Evolutionary conservation across 768 basidiomycete genomes (phyloP).

Genomic region (Lactarius akahatsu): DNA sequence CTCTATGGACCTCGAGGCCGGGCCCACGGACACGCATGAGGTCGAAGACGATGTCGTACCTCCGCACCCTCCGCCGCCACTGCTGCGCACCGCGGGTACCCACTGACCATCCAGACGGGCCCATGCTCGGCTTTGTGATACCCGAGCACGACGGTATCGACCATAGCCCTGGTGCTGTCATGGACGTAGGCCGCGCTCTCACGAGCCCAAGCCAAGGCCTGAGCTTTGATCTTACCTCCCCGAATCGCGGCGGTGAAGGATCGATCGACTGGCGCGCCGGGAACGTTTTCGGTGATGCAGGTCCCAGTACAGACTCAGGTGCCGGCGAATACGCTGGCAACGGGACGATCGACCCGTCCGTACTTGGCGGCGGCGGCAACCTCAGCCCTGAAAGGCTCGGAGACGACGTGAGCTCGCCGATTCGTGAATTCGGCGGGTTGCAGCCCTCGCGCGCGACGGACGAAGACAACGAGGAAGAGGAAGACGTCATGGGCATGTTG

Average conservation of each 20-base stretch:
- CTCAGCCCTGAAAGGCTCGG: slow-evolving; percentile 6
- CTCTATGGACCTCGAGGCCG: no score
- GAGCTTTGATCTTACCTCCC: not conserved
- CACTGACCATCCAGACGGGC: slow-evolving; percentile 12
- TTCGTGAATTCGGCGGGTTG: not conserved
- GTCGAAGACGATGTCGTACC: no score
- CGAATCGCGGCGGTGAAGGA: not conserved
- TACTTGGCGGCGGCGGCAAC: slow-evolving; percentile 17
- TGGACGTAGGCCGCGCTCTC: no score
- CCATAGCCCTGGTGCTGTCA: no score
- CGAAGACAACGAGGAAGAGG: slow-evolving; percentile 11
- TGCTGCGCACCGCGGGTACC: slow-evolving; percentile 1
- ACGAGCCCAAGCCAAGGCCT: not conserved
- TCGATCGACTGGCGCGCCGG: slow-evolving; percentile 13
- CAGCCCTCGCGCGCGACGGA: no score
- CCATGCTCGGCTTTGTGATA: slow-evolving; percentile 15
- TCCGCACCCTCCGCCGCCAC: not conserved
- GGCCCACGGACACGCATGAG: no score
- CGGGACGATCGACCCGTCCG: not conserved
- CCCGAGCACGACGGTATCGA: not conserved
- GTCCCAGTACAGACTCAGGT: no score
- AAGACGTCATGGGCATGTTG: slow-evolving; percentile 6
- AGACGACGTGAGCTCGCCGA: not conserved
- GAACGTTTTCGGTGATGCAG: not conserved
- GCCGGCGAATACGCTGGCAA: no score